These are phyloP conservation scores for Volvox africanus DNA, from an alignment of 139 green algal species.

Conservation along the genomic window DNA sequence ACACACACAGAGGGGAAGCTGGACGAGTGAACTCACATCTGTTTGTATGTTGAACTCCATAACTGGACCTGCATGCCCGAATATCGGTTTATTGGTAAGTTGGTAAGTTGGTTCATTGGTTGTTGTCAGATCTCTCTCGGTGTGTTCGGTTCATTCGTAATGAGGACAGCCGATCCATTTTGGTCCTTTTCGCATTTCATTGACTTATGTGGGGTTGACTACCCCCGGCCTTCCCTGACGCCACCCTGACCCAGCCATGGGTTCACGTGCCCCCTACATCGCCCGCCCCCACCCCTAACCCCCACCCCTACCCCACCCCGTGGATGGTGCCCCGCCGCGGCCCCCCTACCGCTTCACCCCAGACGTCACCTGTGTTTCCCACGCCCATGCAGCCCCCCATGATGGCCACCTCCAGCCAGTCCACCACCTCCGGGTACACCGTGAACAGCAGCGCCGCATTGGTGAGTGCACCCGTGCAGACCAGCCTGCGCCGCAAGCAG, in stretches of 20 bases:
- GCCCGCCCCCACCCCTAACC: no score
- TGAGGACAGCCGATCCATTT: no score
- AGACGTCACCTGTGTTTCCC: constrained; percentile 1
- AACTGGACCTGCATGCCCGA: constrained; percentile 70
- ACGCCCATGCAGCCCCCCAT: constrained; percentile 86
- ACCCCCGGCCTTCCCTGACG: no score
- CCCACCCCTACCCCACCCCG: no score
- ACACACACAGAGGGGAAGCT: no score
- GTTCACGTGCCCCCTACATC: no score
- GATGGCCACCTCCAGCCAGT: constrained; percentile 78
- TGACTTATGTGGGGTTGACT: no score
- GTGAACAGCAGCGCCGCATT: constrained; percentile 93
- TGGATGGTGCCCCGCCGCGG: background rate
- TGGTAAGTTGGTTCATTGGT: no score
- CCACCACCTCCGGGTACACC: constrained; percentile 85
- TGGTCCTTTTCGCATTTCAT: no score
- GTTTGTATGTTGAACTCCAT: constrained; percentile 87
- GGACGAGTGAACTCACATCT: constrained; percentile 10
- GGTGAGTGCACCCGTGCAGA: constrained; percentile 91
- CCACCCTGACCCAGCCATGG: no score
- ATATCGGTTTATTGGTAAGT: background rate
- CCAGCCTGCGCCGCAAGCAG: constrained; percentile 59
- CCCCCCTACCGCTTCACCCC: background rate
- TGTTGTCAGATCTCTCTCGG: no score
- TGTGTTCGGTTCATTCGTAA: no score